Base-by-base conservation (phyloP, 2,329 filamentous ascomycete genomes). In the Colletotrichum agaves region DNA sequence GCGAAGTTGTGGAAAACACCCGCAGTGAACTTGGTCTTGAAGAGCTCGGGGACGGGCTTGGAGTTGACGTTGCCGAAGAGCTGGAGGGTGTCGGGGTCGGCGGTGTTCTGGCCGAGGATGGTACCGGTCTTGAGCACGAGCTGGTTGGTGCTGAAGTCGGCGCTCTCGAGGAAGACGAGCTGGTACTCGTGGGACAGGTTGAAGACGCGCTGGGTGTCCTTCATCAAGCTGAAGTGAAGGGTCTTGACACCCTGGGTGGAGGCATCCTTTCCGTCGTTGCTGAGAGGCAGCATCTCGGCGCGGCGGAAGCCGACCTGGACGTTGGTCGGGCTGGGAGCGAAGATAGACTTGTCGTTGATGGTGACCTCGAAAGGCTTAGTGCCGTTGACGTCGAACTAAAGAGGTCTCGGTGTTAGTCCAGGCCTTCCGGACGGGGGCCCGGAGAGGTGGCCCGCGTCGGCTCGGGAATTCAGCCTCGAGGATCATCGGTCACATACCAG, bases 101-200 rank as follows among this genome's bases (percentile, higher is more conserved):
- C 70, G 56, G 72, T 74, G 27, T 72, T 69, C 61, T 78, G 75
- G 13, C 77, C 82, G 7, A 87, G 81, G 59, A 88, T 76, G 10
- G 82, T 82, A 35, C 87, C 87, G 5, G 84, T 82, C 78, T 88
- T 86, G 69, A 89, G 81, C 23, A 81, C 83, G 67, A 87, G 75
- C 76, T 87, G 84, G 75, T 87, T 85, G 63, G 80, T 81, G 69
- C 79, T 81, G 74, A 78, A 86, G 70, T 82, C 79, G 57, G 72
- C 75, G 71, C 77, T 80, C 74, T 85, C 83, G 31, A 84, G 79
- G 75, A 83, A 87, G 41, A 83, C 79, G 49, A 88, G 82, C 74
- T 88, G 80, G 76, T 90, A 90, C 77, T 90, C 87, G 74, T 90
- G 88, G 7, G 83, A 84, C 61, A 85, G 76, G 78, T 90, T 90